Conservation (phyloP, 768 basidiomycete species). For the Panaeolus papilionaceus region DNA sequence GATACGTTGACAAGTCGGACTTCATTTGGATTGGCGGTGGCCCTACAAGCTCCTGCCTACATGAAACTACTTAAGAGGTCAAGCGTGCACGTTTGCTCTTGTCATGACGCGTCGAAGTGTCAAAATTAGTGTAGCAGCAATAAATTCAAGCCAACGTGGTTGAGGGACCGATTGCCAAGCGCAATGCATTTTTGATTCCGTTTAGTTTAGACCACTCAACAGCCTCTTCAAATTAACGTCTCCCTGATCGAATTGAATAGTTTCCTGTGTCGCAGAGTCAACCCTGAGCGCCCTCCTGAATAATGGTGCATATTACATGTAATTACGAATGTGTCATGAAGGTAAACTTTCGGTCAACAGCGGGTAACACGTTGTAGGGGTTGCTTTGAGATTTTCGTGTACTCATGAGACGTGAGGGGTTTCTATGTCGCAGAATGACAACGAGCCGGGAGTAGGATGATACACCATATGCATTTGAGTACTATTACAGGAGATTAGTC, state of each 20-base stretch:
- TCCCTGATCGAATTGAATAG: constrained; percentile 6
- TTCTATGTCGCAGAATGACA: not conserved
- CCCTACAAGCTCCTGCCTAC: not conserved
- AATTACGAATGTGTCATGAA: not conserved
- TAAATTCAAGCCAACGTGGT: not conserved
- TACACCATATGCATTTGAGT: not conserved
- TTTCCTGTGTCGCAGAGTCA: not conserved
- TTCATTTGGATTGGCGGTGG: not conserved
- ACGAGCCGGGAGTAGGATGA: not conserved
- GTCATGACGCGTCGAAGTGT: not conserved
- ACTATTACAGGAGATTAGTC: not conserved
- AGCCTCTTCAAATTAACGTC: not conserved
- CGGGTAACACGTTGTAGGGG: constrained; percentile 3
- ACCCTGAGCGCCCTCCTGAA: not conserved
- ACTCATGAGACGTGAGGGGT: not conserved
- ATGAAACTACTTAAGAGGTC: not conserved
- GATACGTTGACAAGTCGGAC: not conserved
- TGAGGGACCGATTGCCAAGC: not conserved
- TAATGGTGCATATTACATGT: not conserved
- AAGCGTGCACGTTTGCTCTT: not conserved
- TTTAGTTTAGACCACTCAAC: not conserved
- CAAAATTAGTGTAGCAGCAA: not conserved
- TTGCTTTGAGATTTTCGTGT: not conserved
- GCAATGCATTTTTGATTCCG: constrained; percentile 5
- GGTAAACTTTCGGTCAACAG: not conserved